Evolutionary conservation across 345 rosid genomes (phyloP).

Genomic region (Euclidium syriacum): DNA sequence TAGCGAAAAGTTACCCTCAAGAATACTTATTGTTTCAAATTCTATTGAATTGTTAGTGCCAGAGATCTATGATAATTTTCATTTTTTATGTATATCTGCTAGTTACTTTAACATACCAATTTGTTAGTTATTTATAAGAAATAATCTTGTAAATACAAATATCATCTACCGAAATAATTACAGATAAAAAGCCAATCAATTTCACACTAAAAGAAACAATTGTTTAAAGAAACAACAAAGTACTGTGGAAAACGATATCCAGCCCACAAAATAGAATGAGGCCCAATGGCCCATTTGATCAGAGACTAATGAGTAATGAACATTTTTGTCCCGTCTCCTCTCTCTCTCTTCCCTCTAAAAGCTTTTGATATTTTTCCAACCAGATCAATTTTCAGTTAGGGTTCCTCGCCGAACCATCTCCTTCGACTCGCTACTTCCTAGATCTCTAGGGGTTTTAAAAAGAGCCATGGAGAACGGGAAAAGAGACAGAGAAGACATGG

Average conservation of each 20-base stretch:
- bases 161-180: too few relatives aligned
- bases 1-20: too few relatives aligned
- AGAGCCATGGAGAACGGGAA: constrained; percentile 22
- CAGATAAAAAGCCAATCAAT: too few relatives aligned
- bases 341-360: constrained; percentile 28
- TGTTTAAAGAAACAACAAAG: not conserved
- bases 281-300: constrained; percentile 20
- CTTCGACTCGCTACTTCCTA: not conserved
- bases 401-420: constrained; percentile 17
- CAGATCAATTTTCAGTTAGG: constrained; percentile 12
- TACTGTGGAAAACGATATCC: not conserved
- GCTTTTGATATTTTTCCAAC: constrained; percentile 1
- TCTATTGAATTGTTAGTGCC: too few relatives aligned
- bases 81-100: too few relatives aligned
- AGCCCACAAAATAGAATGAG: not conserved
- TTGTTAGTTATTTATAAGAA: too few relatives aligned
- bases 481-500: constrained; percentile 37
- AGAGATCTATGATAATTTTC: too few relatives aligned
- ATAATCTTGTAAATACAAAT: too few relatives aligned
- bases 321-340: not conserved
- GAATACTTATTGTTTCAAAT: too few relatives aligned
- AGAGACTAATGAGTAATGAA: not conserved
- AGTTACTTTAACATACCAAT: too few relatives aligned
- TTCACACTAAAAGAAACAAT: too few relatives aligned
- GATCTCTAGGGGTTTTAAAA: not conserved